Evolutionary conservation across 2,329 filamentous ascomycete species (phyloP), one percentile per base, ranked within the genome.

Genomic region (Penicillium palitans): DNA sequence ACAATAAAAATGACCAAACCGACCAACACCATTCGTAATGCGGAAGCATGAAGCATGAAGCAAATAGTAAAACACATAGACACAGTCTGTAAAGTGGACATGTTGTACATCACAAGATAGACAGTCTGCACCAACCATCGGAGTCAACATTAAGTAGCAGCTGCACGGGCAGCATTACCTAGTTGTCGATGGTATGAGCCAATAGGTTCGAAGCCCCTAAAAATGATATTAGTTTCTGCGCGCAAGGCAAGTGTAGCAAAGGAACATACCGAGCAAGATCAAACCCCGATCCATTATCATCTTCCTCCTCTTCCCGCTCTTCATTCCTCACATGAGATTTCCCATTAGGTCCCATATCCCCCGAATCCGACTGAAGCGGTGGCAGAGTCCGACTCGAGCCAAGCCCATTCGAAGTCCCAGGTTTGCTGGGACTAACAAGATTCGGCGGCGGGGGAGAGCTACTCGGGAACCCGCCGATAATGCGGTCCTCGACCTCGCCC

Each of bases 371-470:
- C 35, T 71, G 69, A n/a, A 74, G 68, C 19, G 74, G 70, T 0
- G 67, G 67, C 42, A 74, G 57, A 29, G 66, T 65, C 37, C 70
- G 66, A 42, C 72, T 68, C n/a, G 66, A 66, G 1, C 66, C 66
- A 10, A 73, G 55, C 0, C 72, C 69, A 50, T 70, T 72, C 6
- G 68, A 69, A 15, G 67, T 73, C 12, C 74, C 73, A 0, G 74
- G 73, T 51, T 80, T 80, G 37, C 76, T 80, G 1, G 79, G 79
- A 52, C 77, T 77, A 12, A 69, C 72, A 12, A 76, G 65, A 64
- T 80, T 79, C 31, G 78, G 75, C 19, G 78, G 79, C 9, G 78
- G 79, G 6, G 78, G 79, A 63, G 78, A 80, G 57, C 78, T 80
- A 58, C 78, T 80, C 55, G 78, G 77, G 46, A 79, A 74, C 47